Conservation (phyloP, 768 basidiomycete genomes). For the Boletus rubescentipes region DNA sequence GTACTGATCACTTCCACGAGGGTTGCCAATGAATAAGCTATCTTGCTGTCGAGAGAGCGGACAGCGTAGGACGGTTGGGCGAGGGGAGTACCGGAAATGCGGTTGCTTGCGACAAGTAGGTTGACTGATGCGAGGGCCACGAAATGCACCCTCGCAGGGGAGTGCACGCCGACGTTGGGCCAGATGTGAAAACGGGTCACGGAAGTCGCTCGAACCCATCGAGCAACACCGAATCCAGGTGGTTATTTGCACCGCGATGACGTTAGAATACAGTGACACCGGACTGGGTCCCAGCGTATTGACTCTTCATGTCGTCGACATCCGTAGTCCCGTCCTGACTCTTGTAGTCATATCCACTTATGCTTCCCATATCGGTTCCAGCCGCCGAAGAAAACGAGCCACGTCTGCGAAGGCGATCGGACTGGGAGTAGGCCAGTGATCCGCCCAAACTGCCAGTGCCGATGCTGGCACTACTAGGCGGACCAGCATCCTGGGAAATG, state of each 20-base stretch:
- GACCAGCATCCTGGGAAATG: slow-evolving; percentile 86
- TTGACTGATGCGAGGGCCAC: slow-evolving; percentile 9
- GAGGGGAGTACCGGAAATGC: slow-evolving; percentile 4
- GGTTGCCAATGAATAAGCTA: slow-evolving; percentile 4
- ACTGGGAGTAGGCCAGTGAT: slow-evolving; percentile 84
- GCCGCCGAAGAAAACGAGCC: slow-evolving; percentile 75
- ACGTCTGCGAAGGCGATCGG: slow-evolving; percentile 79
- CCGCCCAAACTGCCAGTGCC: slow-evolving; percentile 48
- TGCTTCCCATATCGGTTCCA: slow-evolving; percentile 74
- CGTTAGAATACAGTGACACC: slow-evolving; percentile 82
- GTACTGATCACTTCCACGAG: neutral
- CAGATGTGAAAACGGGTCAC: slow-evolving; percentile 1
- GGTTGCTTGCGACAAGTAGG: slow-evolving; percentile 16
- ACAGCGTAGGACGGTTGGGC: neutral
- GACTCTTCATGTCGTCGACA: slow-evolving; percentile 84
- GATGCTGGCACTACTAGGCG: slow-evolving; percentile 58
- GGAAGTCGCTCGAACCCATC: slow-evolving; percentile 14
- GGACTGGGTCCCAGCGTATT: slow-evolving; percentile 82
- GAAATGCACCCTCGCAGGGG: slow-evolving; percentile 5
- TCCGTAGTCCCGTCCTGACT: slow-evolving; percentile 83
- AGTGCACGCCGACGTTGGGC: slow-evolving; percentile 12
- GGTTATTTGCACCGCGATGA: slow-evolving; percentile 1
- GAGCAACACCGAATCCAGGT: slow-evolving; percentile 8
- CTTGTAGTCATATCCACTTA: slow-evolving; percentile 82
- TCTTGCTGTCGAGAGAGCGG: slow-evolving; percentile 1